phyloP scores from a whole-genome alignment of 2,329 filamentous ascomycete genomes.

The Beauveria australis region DNA sequence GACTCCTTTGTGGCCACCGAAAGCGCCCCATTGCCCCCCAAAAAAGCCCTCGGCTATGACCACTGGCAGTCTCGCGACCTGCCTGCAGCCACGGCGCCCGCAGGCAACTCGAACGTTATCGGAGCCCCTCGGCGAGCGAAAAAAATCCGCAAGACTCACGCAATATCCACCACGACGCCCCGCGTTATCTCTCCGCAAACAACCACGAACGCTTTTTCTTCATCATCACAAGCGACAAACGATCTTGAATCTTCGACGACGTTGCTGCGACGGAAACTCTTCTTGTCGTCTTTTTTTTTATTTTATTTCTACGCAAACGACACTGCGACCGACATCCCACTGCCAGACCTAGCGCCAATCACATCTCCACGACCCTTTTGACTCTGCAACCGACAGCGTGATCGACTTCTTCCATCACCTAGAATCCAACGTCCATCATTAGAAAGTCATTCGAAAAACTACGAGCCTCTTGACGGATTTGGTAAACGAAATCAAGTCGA shows the following conservation, averaged over 20 bases:
- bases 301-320: background rate
- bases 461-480: background rate
- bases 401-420: background rate
- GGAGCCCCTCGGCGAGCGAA: constrained; percentile 11
- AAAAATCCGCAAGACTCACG: constrained; percentile 6
- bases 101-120: background rate
- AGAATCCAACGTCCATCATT: background rate
- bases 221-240: background rate
- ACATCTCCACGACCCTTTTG: no score
- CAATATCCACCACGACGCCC: constrained; percentile 7
- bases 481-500: background rate
- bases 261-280: background rate
- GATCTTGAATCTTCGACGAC: background rate
- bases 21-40: background rate
- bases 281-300: background rate
- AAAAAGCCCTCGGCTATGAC: background rate
- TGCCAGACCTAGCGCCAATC: background rate
- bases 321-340: background rate
- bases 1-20: background rate
- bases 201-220: background rate
- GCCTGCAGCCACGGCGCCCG: background rate
- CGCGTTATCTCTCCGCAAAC: constrained; percentile 10
- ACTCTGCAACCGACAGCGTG: background rate
- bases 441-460: background rate
- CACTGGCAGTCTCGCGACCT: background rate